These are phyloP conservation scores for Endoconidiophora polonica DNA, from an alignment of 2,329 filamentous ascomycete species.

Conservation along the genomic window DNA sequence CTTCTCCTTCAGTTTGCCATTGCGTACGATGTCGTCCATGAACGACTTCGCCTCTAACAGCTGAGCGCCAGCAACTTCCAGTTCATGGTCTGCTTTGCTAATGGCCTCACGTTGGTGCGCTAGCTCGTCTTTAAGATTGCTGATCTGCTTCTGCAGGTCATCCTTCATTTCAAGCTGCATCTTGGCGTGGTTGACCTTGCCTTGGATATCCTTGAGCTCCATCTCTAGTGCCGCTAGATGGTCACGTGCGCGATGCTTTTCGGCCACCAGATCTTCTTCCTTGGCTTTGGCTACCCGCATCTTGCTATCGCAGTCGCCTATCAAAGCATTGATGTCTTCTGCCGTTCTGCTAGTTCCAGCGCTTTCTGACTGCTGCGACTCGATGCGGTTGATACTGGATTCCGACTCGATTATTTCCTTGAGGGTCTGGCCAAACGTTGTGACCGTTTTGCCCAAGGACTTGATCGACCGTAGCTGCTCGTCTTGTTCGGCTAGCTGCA, in stretches of 20 bases:
- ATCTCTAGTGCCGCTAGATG: conserved; percentile 57
- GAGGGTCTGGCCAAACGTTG: conserved; percentile 55
- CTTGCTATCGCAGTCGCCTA: conserved; percentile 50
- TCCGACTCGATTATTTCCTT: conserved; percentile 57
- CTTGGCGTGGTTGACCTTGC: conserved; percentile 51
- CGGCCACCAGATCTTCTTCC: conserved; percentile 47
- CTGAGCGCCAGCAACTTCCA: conserved; percentile 58
- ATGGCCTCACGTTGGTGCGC: conserved; percentile 53
- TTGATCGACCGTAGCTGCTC: conserved; percentile 57
- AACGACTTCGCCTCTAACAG: conserved; percentile 59
- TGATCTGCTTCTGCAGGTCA: conserved; percentile 51
- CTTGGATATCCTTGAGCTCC: conserved; percentile 56
- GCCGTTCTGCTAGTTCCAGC: conserved; percentile 28
- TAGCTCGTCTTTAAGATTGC: conserved; percentile 53
- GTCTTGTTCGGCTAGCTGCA: conserved; percentile 44
- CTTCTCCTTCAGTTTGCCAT: conserved; percentile 56
- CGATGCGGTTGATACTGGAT: conserved; percentile 56
- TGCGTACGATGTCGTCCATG: conserved; percentile 59
- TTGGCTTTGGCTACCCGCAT: conserved; percentile 45
- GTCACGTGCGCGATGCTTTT: conserved; percentile 55
- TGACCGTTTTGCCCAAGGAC: conserved; percentile 57
- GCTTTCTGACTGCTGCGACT: conserved; percentile 54
- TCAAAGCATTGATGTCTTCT: conserved; percentile 69
- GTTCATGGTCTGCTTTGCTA: conserved; percentile 50
- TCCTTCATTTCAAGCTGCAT: conserved; percentile 71